Conservation (phyloP, 163 green algal species). For the Scenedesmus sp. region DNA sequence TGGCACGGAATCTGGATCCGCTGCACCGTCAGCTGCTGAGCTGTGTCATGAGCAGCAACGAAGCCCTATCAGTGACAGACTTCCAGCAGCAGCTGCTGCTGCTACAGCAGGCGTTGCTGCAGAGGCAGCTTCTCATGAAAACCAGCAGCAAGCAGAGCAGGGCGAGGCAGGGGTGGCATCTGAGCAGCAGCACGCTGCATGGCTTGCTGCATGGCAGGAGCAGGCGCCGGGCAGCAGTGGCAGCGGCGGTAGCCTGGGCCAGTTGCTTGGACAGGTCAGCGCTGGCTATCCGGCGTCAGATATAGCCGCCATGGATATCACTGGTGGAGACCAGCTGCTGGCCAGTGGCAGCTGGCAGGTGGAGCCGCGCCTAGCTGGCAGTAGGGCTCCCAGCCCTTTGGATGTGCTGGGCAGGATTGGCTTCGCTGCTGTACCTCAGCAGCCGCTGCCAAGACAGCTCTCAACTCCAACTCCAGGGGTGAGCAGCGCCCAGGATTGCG, state of each 20-base stretch:
- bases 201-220: background rate
- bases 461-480: constrained; percentile 9
- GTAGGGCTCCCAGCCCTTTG: background rate
- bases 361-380: background rate
- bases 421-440: background rate
- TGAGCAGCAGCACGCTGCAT: background rate
- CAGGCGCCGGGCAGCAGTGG: background rate
- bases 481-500: no score
- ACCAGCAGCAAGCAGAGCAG: background rate
- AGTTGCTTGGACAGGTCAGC: background rate
- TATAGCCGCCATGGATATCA: background rate
- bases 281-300: background rate
- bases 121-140: background rate
- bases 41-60: background rate
- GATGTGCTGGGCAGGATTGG: constrained; percentile 4
- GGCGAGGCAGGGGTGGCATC: background rate
- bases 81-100: background rate
- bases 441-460: background rate
- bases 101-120: background rate
- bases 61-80: no score
- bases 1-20: background rate
- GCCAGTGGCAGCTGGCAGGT: background rate
- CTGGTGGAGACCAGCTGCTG: background rate
- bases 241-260: constrained; percentile 28
- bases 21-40: constrained; percentile 2